phyloP scores from a whole-genome alignment of 306 rosid species.

The Rosa multiflora region DNA sequence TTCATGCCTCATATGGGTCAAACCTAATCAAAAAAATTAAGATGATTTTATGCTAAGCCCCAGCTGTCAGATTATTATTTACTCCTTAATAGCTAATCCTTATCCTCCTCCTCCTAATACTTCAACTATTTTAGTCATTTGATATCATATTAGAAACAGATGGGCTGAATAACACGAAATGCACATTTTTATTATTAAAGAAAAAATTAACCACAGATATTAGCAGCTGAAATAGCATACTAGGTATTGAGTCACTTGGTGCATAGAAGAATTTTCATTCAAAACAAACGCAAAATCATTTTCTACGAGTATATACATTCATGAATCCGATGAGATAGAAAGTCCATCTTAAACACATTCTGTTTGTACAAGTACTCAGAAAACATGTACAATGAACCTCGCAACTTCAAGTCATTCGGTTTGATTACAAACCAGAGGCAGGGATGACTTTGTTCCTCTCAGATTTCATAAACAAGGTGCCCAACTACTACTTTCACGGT shows the following conservation, averaged over 20 bases:
- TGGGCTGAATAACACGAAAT: too few species aligned
- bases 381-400: conserved; percentile 6
- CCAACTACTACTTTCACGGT: background rate
- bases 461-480: background rate
- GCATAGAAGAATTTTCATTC: too few species aligned
- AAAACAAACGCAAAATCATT: background rate
- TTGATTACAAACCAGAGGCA: background rate
- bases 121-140: background rate
- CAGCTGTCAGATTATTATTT: background rate
- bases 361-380: background rate
- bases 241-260: too few species aligned
- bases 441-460: background rate
- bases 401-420: background rate
- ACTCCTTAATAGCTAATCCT: background rate
- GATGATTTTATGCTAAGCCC: background rate
- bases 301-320: background rate
- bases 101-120: background rate
- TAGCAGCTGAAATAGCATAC: too few species aligned
- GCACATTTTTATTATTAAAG: too few species aligned
- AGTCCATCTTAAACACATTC: background rate
- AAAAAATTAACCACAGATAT: too few species aligned
- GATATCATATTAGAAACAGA: background rate
- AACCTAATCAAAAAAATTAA: background rate
- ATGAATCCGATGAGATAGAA: background rate
- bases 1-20: background rate